phyloP scores from a whole-genome alignment of 208 protist species.

The Blechomonas ayalai region DNA sequence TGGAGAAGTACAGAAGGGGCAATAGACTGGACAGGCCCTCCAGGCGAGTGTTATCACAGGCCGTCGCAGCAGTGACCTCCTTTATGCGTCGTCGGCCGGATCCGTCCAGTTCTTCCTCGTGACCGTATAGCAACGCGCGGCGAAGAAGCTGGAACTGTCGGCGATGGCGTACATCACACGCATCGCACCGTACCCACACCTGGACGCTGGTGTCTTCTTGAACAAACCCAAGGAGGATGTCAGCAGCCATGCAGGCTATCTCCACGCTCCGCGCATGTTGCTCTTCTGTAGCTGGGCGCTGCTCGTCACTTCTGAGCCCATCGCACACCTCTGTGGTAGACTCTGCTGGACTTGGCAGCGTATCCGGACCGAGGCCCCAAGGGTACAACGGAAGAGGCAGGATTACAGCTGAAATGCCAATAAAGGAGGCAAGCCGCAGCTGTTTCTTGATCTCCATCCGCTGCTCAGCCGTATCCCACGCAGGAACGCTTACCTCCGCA shows the following conservation, averaged over 20 bases:
- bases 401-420: conserved; percentile 53
- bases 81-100: background rate
- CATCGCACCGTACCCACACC: conserved; percentile 77
- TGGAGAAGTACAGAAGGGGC: conserved; percentile 48
- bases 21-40: conserved; percentile 24
- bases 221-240: conserved; percentile 27
- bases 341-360: too few relatives aligned
- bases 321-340: too few relatives aligned
- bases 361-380: background rate
- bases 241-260: conserved; percentile 22
- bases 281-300: too few relatives aligned
- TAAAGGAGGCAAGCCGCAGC: conserved; percentile 66
- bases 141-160: conserved; percentile 42
- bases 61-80: background rate
- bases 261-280: conserved; percentile 27
- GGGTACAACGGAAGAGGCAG: conserved; percentile 52
- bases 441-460: conserved; percentile 23
- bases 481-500: conserved; percentile 24
- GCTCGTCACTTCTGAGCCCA: too few relatives aligned
- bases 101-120: conserved; percentile 1
- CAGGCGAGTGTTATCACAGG: conserved; percentile 3
- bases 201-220: conserved; percentile 16
- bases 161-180: conserved; percentile 30
- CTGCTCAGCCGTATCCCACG: conserved; percentile 20
- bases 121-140: conserved; percentile 46